Conservation (phyloP, 148 eudicot genomes). For the Spergularia marina region DNA sequence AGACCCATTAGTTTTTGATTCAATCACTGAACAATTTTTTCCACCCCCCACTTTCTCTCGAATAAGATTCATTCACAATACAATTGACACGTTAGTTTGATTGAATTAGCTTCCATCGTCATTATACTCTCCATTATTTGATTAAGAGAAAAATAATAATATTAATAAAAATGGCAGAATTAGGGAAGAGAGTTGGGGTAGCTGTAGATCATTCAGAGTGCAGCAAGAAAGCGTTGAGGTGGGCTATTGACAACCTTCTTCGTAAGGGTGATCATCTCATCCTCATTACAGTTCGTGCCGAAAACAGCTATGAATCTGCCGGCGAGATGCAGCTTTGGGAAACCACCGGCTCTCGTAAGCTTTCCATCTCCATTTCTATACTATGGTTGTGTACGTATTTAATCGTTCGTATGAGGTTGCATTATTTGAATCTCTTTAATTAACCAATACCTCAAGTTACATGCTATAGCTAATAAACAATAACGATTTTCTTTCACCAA, state of each 20-base stretch:
- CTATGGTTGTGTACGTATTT: too few species aligned
- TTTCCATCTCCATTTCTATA: background rate
- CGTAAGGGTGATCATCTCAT: conserved; percentile 65
- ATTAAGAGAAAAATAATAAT: background rate
- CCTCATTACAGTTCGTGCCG: conserved; percentile 42
- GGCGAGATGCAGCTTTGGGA: conserved; percentile 87
- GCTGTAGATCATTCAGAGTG: conserved; percentile 68
- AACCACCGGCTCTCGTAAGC: conserved; percentile 75
- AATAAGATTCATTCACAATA: background rate
- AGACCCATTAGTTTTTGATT: background rate
- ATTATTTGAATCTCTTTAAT: too few species aligned
- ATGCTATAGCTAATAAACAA: too few species aligned
- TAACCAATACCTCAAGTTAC: too few species aligned
- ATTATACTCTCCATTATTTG: too few species aligned
- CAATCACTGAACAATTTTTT: too few species aligned
- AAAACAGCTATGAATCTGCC: conserved; percentile 37
- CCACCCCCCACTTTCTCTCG: background rate
- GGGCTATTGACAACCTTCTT: conserved; percentile 66
- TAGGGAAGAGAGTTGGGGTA: conserved; percentile 63
- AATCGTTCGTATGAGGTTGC: too few species aligned
- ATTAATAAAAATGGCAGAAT: background rate
- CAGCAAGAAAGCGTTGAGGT: conserved; percentile 61
- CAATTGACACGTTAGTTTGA: too few species aligned
- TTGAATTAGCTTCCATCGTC: too few species aligned
- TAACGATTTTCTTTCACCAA: too few species aligned